Percentiles rank a stretch among this genome's conserved stretches.
phyloP scores from a whole-genome alignment of 768 basidiomycete species.

The Galerina sulciceps region DNA sequence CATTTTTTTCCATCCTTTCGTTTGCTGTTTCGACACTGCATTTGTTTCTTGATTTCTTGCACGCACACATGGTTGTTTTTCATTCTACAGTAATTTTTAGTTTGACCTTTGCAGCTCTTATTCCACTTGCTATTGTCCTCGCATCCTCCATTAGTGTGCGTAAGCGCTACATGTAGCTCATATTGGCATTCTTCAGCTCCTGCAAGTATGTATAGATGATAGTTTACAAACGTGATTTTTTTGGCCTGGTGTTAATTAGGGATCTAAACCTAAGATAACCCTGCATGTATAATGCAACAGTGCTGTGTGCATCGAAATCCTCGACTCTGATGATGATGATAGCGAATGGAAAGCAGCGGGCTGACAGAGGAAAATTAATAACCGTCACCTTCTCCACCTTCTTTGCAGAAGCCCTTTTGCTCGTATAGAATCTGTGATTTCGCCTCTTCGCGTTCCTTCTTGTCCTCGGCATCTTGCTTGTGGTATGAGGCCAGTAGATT shows the following conservation, averaged over 20 bases:
- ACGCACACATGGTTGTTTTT: background rate
- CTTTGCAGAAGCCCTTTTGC: conserved; percentile 90
- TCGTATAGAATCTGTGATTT: conserved; percentile 85
- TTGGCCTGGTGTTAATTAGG: background rate
- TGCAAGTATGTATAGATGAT: conserved; percentile 20
- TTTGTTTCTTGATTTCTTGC: conserved; percentile 19
- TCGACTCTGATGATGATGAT: conserved; percentile 1
- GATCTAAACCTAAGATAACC: background rate
- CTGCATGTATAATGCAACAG: background rate
- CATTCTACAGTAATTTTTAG: background rate
- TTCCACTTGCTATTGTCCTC: conserved; percentile 5
- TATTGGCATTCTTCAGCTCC: conserved; percentile 11
- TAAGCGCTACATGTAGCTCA: conserved; percentile 16
- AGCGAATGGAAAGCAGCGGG: background rate
- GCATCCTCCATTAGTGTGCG: conserved; percentile 10
- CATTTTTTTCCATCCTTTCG: background rate
- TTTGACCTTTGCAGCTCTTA: conserved; percentile 4
- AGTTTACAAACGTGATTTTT: conserved; percentile 15
- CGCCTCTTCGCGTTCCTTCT: conserved; percentile 80
- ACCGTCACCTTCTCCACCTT: conserved; percentile 95
- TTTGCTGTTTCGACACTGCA: background rate
- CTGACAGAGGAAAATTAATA: conserved; percentile 53
- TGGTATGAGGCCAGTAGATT: conserved; percentile 71
- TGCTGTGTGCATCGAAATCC: background rate
- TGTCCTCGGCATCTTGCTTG: conserved; percentile 70